A percentile compares a stretch with the other conserved stretches of the same genome.
Evolutionary conservation across 345 rosid species (phyloP).

Genomic region (Geranium rotundifolium): DNA sequence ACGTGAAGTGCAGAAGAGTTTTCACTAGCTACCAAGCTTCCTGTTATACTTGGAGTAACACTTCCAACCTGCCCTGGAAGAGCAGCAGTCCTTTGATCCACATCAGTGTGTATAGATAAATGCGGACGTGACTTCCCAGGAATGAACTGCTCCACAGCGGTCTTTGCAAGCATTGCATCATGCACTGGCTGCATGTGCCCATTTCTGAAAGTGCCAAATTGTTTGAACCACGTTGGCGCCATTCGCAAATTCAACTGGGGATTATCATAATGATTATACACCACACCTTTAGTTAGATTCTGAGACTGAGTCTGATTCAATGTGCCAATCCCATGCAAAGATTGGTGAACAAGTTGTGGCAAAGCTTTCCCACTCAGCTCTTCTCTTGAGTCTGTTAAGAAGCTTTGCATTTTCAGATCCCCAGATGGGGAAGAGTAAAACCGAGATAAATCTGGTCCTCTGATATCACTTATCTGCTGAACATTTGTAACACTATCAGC

Average conservation of each 20-base stretch:
- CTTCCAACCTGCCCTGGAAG: slow-evolving; percentile 14
- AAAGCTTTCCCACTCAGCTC: slow-evolving; percentile 12
- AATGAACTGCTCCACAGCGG: slow-evolving; percentile 25
- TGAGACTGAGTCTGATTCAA: slow-evolving; percentile 15
- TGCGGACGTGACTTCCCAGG: slow-evolving; percentile 12
- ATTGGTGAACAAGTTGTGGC: slow-evolving; percentile 13
- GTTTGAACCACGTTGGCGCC: slow-evolving; percentile 25
- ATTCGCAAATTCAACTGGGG: slow-evolving; percentile 16
- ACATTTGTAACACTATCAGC: slow-evolving; percentile 2
- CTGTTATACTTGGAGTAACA: slow-evolving; percentile 5
- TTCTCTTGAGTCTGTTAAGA: slow-evolving; percentile 16
- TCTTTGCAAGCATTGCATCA: slow-evolving; percentile 28
- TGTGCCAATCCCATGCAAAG: slow-evolving; percentile 14
- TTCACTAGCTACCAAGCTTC: slow-evolving; percentile 8
- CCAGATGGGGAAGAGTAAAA: slow-evolving; percentile 14
- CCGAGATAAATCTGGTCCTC: slow-evolving; percentile 13
- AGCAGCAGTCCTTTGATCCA: slow-evolving; percentile 6
- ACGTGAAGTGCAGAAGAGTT: slow-evolving; percentile 9
- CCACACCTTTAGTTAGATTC: slow-evolving; percentile 13
- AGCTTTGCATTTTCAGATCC: slow-evolving; percentile 17
- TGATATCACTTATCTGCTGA: slow-evolving; percentile 9
- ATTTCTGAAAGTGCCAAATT: slow-evolving; percentile 29
- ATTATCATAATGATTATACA: slow-evolving; percentile 12
- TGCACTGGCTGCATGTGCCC: slow-evolving; percentile 32
- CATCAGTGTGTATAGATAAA: slow-evolving; percentile 6